Conservation (phyloP, 108 stramenopile species). For the Discostella stelligeroides region DNA sequence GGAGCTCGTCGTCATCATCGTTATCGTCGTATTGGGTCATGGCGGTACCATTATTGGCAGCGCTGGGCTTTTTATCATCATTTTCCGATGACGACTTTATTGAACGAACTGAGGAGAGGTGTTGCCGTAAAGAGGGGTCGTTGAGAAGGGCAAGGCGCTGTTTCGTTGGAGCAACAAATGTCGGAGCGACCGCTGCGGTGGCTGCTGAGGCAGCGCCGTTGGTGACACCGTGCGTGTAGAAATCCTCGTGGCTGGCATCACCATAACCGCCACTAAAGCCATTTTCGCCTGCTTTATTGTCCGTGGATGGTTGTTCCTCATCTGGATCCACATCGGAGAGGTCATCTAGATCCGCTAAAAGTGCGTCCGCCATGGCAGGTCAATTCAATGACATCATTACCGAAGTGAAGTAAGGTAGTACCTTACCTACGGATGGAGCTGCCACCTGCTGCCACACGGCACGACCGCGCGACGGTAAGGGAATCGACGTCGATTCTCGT, state of each 20-base stretch:
- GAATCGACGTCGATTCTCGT: too few species aligned
- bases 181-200: not conserved
- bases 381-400: too few species aligned
- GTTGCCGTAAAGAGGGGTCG: slow-evolving; percentile 20
- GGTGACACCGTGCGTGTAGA: not conserved
- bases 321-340: slow-evolving; percentile 74
- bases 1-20: slow-evolving; percentile 60
- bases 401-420: too few species aligned
- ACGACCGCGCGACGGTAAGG: too few species aligned
- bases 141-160: slow-evolving; percentile 37
- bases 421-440: too few species aligned
- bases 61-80: slow-evolving; percentile 48
- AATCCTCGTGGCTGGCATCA: slow-evolving; percentile 8
- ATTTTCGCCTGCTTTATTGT: slow-evolving; percentile 1
- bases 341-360: slow-evolving; percentile 85
- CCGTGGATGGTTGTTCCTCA: slow-evolving; percentile 12
- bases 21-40: slow-evolving; percentile 9
- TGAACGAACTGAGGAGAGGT: slow-evolving; percentile 24
- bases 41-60: slow-evolving; percentile 10
- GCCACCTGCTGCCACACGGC: too few species aligned
- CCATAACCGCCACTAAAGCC: not conserved
- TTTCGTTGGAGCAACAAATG: not conserved
- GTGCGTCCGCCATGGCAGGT: slow-evolving; percentile 69
- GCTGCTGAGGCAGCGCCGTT: not conserved
- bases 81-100: slow-evolving; percentile 30